Conservation (phyloP, 1,284 basidiomycete species). For the Cutaneotrichosporon cavernicola region DNA sequence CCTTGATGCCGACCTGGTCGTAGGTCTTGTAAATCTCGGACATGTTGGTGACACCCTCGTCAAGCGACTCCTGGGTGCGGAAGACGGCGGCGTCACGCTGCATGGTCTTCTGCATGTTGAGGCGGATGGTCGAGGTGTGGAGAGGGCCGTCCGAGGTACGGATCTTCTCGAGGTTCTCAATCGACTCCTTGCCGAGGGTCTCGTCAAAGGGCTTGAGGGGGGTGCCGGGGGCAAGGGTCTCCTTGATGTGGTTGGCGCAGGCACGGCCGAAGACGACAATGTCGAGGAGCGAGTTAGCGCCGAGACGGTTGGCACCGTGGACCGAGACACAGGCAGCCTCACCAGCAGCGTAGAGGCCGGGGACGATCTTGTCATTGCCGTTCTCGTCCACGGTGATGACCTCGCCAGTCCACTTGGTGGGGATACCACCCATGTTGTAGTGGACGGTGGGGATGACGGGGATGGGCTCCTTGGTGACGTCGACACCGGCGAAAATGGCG, state of each 20-base stretch:
- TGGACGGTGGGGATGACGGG: constrained; percentile 95
- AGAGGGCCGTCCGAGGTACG: constrained; percentile 78
- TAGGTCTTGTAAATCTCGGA: constrained; percentile 81
- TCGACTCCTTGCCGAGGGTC: constrained; percentile 80
- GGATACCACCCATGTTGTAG: constrained; percentile 99
- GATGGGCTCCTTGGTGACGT: constrained; percentile 99
- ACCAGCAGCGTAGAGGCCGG: constrained; percentile 96
- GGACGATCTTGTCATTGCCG: constrained; percentile 92
- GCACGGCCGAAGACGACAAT: constrained; percentile 99
- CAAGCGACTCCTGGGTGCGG: constrained; percentile 84
- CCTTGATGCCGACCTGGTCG: constrained; percentile 90
- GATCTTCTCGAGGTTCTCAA: constrained; percentile 88
- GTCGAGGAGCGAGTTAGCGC: constrained; percentile 97
- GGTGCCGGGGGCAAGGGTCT: constrained; percentile 83
- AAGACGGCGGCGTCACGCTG: constrained; percentile 90
- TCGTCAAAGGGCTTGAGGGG: constrained; percentile 87
- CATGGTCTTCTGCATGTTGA: constrained; percentile 99
- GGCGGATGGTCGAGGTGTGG: constrained; percentile 83
- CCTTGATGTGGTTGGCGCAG: constrained; percentile 95
- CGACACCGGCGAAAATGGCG: constrained; percentile 97
- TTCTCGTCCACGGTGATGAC: constrained; percentile 80
- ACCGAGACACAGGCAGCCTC: constrained; percentile 99
- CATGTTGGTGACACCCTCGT: constrained; percentile 88
- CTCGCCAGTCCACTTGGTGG: constrained; percentile 97
- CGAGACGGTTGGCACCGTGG: constrained; percentile 98